Evolutionary conservation across 495 filamentous ascomycete species (phyloP), one percentile per base, ranked within the genome.

Genomic region (Lasiosphaeria ovina): DNA sequence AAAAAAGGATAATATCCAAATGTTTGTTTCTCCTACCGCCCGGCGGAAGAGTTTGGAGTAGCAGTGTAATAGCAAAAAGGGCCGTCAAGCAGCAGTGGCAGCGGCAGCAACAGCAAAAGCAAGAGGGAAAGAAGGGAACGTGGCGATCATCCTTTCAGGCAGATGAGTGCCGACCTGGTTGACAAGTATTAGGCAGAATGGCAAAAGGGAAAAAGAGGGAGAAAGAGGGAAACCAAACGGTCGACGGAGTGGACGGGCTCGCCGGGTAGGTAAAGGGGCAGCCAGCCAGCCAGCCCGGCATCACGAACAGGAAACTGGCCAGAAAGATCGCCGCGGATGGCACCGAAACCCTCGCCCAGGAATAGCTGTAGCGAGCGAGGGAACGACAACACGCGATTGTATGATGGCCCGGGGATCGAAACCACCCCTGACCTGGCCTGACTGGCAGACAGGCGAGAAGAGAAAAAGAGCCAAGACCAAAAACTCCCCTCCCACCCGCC

Each of bases 141-240:
- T 59, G 69, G 35, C 64, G 67, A 72, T 72, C 69, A 72, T 72
- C 47, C 54, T 67, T 67, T 68, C 62, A 67, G 67, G 61, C 67
- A 66, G 54, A 60, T 61, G 38, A 42, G 47, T 36, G 54, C 54
- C 42, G 35, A 3, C 40, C 35, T 24, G 24, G 54, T 58, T 38
- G 58, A 34, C 33, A 48, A 35, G 36, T 50, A 61, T 63, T 60
- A 67, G 62, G 60, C 64, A 64, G 62, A 69, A 67, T 54, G 62
- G 67, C 45, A 62, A 60, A 61, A 60, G 54, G 31, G 59, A 53
- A 60, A 60, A 51, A 55, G 47, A 57, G 57, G 53, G 24, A 57
- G 34, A 35, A 8, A 48, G 54, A 62, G 59, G 60, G 51, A 57
- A 36, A 62, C 14, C 58, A 34, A 38, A 49, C 32, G 24, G 35